These are phyloP conservation scores for Blastobotrys ciferrii DNA, from an alignment of 1,139 yeast genomes.

Conservation along the genomic window DNA sequence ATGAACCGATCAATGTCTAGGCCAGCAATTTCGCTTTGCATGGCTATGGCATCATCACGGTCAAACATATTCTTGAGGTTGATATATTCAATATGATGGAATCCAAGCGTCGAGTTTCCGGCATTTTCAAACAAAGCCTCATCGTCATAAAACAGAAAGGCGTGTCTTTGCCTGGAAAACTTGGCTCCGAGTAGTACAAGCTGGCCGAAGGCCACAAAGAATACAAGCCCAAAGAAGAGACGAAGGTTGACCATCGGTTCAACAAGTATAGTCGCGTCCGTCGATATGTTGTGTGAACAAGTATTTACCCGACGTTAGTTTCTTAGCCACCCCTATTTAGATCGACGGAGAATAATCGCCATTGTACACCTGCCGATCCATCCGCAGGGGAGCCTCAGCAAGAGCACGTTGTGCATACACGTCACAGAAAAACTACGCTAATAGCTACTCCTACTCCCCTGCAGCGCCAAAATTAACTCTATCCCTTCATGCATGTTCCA, in stretches of 20 bases:
- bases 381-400: too few relatives aligned
- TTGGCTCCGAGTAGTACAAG: neutral
- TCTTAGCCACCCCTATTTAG: too few relatives aligned
- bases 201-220: constrained; percentile 3
- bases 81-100: constrained; percentile 20
- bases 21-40: constrained; percentile 19
- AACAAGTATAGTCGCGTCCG: neutral
- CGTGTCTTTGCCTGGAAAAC: neutral
- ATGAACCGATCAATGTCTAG: constrained; percentile 12
- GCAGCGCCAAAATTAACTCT: neutral
- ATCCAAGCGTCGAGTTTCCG: constrained; percentile 24
- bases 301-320: too few relatives aligned
- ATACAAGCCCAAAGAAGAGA: neutral
- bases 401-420: too few relatives aligned
- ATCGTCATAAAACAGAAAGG: neutral
- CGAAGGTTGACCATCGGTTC: neutral
- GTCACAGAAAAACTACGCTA: too few relatives aligned
- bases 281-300: too few relatives aligned
- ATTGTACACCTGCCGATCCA: too few relatives aligned
- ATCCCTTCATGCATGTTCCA: neutral
- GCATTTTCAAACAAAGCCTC: constrained; percentile 14
- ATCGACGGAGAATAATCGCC: too few relatives aligned
- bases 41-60: constrained; percentile 18
- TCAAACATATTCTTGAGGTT: constrained; percentile 20
- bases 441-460: too few relatives aligned